Evolutionary conservation across 768 basidiomycete species (phyloP), one percentile per base, ranked within the genome.

Genomic region (Tephrocybe rancida): DNA sequence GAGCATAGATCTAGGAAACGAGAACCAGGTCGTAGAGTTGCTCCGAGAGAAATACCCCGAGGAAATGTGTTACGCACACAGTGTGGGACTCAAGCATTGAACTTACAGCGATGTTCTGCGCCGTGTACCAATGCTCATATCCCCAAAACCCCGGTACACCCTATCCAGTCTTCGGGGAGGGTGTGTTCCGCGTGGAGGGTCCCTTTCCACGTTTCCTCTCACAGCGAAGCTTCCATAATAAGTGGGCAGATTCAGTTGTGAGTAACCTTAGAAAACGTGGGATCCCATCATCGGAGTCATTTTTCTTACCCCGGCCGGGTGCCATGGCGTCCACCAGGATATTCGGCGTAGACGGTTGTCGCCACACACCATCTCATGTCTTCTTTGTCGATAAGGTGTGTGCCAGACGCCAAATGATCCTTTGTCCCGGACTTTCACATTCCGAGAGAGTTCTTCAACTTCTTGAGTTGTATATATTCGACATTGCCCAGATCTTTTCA

Each of bases 121-220:
- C 32, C 14, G 30, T 14, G 6, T 9, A 30, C 10, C 11, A 5
- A 2, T 38, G 6, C 41, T 35, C 25, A 32, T 50, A 32, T 39
- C 49, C 49, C 39, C 42, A 50, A 50, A 50, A 42, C 37, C 49
- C 39, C 49, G 10, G 49, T 11, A 6, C 13, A 14, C 22, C 14
- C 50, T 8, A 11, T 30, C 42, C 50, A 51, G 11, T 51, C 22
- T 0, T 35, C 27, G 0, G 42, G 41, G 5, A 51, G 50, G 9
- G 18, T 24, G 13, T n/a, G n/a, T 34, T 42, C 14, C n/a, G 30
- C 14, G 2, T 42, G 43, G 6, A 32, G 30, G 6, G 13, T 13
- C 13, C 30, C 30, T 13, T 32, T 6, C 30, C 30, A 32, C 30
- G 30, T 32, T 13, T 6, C 30, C 30, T 19, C 13, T 51, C 41